Conservation (phyloP, 108 stramenopile genomes). For the Skeletonema costatum region DNA sequence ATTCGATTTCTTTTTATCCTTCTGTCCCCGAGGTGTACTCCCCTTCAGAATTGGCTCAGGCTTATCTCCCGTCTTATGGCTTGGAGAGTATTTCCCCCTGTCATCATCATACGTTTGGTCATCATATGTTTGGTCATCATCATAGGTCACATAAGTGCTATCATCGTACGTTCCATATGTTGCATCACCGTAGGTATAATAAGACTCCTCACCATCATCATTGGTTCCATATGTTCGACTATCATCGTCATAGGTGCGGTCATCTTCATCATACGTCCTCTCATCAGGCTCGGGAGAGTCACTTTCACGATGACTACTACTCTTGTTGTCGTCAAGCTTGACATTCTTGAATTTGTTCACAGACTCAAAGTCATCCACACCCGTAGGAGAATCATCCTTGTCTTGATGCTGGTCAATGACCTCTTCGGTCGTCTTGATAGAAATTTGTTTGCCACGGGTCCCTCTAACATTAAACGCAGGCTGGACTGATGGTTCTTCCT, state of each 20-base stretch:
- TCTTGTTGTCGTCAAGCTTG: slow-evolving; percentile 11
- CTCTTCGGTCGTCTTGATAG: slow-evolving; percentile 2
- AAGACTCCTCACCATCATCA: neutral
- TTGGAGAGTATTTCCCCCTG: slow-evolving; percentile 16
- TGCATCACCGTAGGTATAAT: slow-evolving; percentile 14
- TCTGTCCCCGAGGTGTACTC: neutral
- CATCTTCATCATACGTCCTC: slow-evolving; percentile 4
- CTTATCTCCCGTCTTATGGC: slow-evolving; percentile 32
- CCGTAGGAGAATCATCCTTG: slow-evolving; percentile 20
- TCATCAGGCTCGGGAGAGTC: slow-evolving; percentile 1
- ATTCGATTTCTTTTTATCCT: neutral
- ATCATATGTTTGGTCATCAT: slow-evolving; percentile 25
- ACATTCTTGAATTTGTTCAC: slow-evolving; percentile 7
- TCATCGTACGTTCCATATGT: slow-evolving; percentile 22
- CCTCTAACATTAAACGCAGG: neutral
- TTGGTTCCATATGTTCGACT: slow-evolving; percentile 1
- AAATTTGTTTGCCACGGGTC: neutral
- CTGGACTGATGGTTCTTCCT: neutral
- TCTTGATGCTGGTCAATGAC: neutral
- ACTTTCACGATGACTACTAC: neutral
- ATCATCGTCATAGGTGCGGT: slow-evolving; percentile 12
- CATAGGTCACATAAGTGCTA: slow-evolving; percentile 14
- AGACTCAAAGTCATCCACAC: slow-evolving; percentile 20
- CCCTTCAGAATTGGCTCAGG: slow-evolving; percentile 35
- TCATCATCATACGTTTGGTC: neutral